Evolutionary conservation across 495 filamentous ascomycete species (phyloP), one percentile per base, ranked within the genome.

Genomic region (Opeltia flavorubescens): DNA sequence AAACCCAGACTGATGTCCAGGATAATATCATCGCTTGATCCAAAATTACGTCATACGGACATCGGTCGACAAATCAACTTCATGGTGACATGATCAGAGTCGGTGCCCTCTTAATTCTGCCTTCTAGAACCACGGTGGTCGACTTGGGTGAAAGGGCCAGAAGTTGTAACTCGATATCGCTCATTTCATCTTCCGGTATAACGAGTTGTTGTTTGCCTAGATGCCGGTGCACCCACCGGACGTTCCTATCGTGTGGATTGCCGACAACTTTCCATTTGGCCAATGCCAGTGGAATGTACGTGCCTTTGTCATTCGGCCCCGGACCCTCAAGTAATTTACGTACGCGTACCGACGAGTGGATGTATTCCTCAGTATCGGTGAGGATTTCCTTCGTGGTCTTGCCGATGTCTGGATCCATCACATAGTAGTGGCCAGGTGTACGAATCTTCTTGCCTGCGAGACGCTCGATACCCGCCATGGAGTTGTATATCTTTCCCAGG

Each of bases 401-500:
- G 4, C 47, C 47, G 1, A 26, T 49, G 4, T 6, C 18, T 5
- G 36, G n/a, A 28, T 43, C 39, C 18, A 28, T 23, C n/a, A 28
- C 38, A 20, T n/a, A 21, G n/a, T 49, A 49, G 7, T 17, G 21
- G 7, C 47, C 47, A 15, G 47, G 47, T 13, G 47, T 49, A 5
- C 47, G 47, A 11, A 47, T 24, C 8, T 47, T 47, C 15, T 38
- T 34, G 44, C 44, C 44, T 21, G 47, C 47, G 13, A 49, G 18
- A 12, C 28, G 25, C 38, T 49, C 28, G 20, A 49, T 31, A n/a
- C 47, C 47, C 9, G 24, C 26, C 27, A 33, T 21, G 20, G 47
- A 49, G 23, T 49, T 34, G 38, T 49, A 43, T 11, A 49, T 49
- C 38, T 49, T 33, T 13, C 47, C 47, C 35, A 20, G 17, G 8